phyloP scores from a whole-genome alignment of 208 protist genomes.

The Crithidia sp. region DNA sequence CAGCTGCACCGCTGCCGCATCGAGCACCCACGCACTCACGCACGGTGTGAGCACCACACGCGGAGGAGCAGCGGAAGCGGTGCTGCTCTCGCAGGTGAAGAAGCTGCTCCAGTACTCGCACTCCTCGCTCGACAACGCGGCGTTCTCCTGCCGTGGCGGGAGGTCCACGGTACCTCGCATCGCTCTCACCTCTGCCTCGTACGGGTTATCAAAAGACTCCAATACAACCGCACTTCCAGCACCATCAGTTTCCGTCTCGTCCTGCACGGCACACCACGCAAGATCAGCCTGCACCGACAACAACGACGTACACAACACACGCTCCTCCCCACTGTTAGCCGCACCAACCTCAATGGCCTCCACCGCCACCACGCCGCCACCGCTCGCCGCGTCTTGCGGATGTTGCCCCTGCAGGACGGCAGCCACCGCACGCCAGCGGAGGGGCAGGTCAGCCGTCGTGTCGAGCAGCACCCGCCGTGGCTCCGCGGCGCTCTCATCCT shows the following conservation, averaged over 20 bases:
- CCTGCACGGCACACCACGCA: constrained; percentile 18
- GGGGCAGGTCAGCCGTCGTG: not conserved
- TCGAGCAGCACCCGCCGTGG: not conserved
- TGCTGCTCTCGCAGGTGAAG: constrained; percentile 1
- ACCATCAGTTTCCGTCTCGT: not conserved
- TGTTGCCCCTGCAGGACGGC: not conserved
- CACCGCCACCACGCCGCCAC: not conserved
- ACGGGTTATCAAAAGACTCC: too few relatives aligned
- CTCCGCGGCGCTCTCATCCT: constrained; percentile 5
- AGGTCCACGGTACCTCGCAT: too few relatives aligned
- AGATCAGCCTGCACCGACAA: constrained; percentile 20
- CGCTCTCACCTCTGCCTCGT: too few relatives aligned
- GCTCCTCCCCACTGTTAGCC: not conserved
- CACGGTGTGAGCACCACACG: constrained; percentile 25
- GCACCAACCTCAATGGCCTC: not conserved
- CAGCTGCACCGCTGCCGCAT: constrained; percentile 15
- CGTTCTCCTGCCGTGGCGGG: not conserved
- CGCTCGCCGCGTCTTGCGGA: not conserved
- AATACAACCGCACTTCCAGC: too few relatives aligned
- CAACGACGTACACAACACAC: not conserved
- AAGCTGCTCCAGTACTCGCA: constrained; percentile 30
- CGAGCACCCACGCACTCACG: constrained; percentile 18
- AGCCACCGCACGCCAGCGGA: not conserved
- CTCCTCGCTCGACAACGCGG: constrained; percentile 10
- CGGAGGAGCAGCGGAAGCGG: not conserved